Evolutionary conservation across 345 rosid species (phyloP).

Genomic region (Populus tremula): DNA sequence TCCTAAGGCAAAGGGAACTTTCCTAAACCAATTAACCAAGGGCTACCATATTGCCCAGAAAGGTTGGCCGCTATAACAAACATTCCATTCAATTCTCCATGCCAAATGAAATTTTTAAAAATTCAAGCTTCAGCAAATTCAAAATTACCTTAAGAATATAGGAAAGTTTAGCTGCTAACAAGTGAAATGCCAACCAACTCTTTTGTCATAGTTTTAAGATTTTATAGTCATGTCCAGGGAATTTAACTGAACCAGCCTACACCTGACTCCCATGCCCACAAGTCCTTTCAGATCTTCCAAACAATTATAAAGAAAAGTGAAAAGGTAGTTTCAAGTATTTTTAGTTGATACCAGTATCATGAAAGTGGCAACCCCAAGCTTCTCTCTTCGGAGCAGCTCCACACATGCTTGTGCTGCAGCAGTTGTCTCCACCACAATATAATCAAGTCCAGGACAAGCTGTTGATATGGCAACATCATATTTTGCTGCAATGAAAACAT

Average conservation of each 20-base stretch:
- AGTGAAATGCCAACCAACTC: background rate
- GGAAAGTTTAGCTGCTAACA: background rate
- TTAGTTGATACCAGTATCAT: constrained; percentile 76
- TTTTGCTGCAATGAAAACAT: constrained; percentile 61
- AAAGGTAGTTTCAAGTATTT: background rate
- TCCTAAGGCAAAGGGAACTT: background rate
- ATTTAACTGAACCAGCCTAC: background rate
- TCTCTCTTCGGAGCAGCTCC: constrained; percentile 80
- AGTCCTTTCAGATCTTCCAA: background rate
- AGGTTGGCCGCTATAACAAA: background rate
- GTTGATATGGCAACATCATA: constrained; percentile 95
- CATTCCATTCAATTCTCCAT: background rate
- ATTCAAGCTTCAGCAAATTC: background rate
- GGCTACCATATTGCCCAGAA: background rate
- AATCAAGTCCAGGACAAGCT: constrained; percentile 90
- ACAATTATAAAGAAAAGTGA: background rate
- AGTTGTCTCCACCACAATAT: constrained; percentile 93
- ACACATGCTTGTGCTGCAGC: constrained; percentile 92
- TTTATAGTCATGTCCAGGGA: background rate
- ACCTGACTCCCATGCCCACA: constrained; percentile 1
- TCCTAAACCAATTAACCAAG: background rate
- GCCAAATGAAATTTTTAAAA: background rate
- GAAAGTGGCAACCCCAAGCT: constrained; percentile 91
- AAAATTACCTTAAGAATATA: background rate
- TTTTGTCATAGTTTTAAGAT: background rate